Evolutionary conservation across 495 filamentous ascomycete genomes (phyloP).

Genomic region (Aspergillus leporis): DNA sequence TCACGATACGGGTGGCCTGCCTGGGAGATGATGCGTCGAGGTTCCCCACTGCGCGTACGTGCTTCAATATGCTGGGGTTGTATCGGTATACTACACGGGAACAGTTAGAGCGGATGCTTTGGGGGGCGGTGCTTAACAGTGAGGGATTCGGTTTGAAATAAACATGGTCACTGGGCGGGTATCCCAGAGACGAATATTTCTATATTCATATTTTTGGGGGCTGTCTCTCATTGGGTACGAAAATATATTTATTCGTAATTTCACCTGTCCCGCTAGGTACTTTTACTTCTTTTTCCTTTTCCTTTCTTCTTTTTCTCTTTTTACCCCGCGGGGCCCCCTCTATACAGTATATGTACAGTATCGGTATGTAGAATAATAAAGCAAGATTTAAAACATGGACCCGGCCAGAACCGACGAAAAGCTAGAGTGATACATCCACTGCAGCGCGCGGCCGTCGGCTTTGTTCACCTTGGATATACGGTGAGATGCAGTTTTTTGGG

Average conservation of each 20-base stretch:
- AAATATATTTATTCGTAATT: background rate
- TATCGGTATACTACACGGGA: conserved; percentile 67
- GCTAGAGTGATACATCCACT: background rate
- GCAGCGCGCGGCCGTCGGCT: background rate
- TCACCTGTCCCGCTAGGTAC: background rate
- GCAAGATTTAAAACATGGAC: background rate
- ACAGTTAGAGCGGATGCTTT: conserved; percentile 71
- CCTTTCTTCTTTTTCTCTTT: background rate
- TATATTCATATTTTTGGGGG: background rate
- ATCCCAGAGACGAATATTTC: background rate
- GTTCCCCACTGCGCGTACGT: conserved; percentile 86
- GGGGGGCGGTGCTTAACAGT: conserved; percentile 85
- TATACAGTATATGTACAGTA: background rate
- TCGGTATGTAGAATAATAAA: background rate
- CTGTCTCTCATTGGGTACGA: background rate
- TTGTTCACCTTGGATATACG: background rate
- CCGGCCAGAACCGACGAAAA: background rate
- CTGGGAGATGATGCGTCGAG: conserved; percentile 72
- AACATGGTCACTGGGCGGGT: background rate
- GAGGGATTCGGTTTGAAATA: conserved; percentile 94
- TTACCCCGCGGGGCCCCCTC: background rate
- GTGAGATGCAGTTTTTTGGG: background rate
- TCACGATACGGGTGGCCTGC: conserved; percentile 73
- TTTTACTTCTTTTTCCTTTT: background rate
- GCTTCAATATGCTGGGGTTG: conserved; percentile 82